These are phyloP conservation scores for Elaphomyces granulatus DNA, from an alignment of 495 filamentous ascomycete genomes.

Conservation along the genomic window DNA sequence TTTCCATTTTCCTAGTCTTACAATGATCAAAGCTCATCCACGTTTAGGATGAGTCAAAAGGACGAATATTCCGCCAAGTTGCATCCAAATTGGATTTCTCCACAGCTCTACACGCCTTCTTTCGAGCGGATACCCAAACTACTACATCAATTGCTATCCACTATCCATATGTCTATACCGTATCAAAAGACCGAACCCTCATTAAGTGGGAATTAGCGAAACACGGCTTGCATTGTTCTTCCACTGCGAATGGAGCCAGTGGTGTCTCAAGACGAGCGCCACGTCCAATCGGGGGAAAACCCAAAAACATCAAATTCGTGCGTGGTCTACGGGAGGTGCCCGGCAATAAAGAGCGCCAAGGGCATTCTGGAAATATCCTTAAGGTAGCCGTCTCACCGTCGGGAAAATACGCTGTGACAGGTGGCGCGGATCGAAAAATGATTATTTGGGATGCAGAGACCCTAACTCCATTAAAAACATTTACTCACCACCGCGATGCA, in stretches of 20 bases:
- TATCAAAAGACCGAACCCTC: slow-evolving; percentile 68
- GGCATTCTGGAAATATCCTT: slow-evolving; percentile 64
- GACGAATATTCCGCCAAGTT: slow-evolving; percentile 67
- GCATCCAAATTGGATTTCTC: slow-evolving; percentile 52
- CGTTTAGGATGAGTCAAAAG: slow-evolving; percentile 67
- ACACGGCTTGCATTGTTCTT: slow-evolving; percentile 2
- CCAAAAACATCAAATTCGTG: slow-evolving; percentile 51
- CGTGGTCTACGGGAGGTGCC: slow-evolving; percentile 49
- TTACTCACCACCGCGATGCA: slow-evolving; percentile 81
- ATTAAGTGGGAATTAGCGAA: slow-evolving; percentile 70
- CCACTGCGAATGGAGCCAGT: slow-evolving; percentile 29
- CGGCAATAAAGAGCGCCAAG: slow-evolving; percentile 48
- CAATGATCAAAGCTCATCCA: background rate
- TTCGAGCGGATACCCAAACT: slow-evolving; percentile 59
- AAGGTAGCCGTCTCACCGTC: slow-evolving; percentile 74
- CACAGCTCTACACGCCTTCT: slow-evolving; percentile 48
- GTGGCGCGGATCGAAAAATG: slow-evolving; percentile 64
- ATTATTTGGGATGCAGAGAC: slow-evolving; percentile 75
- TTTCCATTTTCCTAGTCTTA: slow-evolving; percentile 2
- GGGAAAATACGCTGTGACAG: slow-evolving; percentile 82
- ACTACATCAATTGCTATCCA: slow-evolving; percentile 68
- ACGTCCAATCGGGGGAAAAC: slow-evolving; percentile 51
- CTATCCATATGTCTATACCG: slow-evolving; percentile 68
- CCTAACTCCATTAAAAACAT: slow-evolving; percentile 64
- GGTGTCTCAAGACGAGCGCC: slow-evolving; percentile 47